Base-by-base conservation (phyloP, 176 grass and related monocot species). In the Triticum dicoccoides region DNA sequence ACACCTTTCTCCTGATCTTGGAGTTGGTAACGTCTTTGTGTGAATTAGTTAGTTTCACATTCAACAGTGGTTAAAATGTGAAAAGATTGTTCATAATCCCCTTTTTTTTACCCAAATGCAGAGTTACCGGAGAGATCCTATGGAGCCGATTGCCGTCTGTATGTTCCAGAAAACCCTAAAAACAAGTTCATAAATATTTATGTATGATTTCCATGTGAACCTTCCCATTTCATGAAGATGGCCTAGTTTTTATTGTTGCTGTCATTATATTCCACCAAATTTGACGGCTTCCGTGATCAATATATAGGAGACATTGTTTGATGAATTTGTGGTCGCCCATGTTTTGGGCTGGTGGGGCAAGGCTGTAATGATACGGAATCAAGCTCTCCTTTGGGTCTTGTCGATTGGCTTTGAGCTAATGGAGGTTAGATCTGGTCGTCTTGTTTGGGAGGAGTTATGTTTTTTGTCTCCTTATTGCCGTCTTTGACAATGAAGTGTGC, bases 171-270 rank as follows among this genome's bases (percentile, higher is more conserved):
- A 91, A 92, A 92, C 89, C 92, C 94, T 89, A 93, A 94, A 91
- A 94, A 88, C 90, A 99, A 94, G 90, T 99, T 96, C 88, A 91
- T 92, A 90, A 99, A 99, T 91, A 80, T 99, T 91, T 96, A 99
- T 90, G 97, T 99, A 99, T 90, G 97, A 91, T 86, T 82, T 87
- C 80, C 69, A 33, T 59, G 84, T 82, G 82, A 88, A 66, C 82
- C 42, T 82, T 92, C 80, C 83, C 71, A 89, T 94, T 88, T 87
- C 67, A 62, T 78, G 30, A 80, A 79, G 61, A 86, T 79, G 74
- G 66, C 58, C 27, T 71, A 5, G 24, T 80, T 81, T 30, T 52
- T 42, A 78, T 69, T n/a, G 3, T 15, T 81, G 3, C 65, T 76
- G 27, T 87, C 83, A 39, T 65, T 70, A 32, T 30, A 11, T 18